Evolutionary conservation across 1,139 yeast species (phyloP).

Genomic region (Kurtzmaniella quercitrusa): DNA sequence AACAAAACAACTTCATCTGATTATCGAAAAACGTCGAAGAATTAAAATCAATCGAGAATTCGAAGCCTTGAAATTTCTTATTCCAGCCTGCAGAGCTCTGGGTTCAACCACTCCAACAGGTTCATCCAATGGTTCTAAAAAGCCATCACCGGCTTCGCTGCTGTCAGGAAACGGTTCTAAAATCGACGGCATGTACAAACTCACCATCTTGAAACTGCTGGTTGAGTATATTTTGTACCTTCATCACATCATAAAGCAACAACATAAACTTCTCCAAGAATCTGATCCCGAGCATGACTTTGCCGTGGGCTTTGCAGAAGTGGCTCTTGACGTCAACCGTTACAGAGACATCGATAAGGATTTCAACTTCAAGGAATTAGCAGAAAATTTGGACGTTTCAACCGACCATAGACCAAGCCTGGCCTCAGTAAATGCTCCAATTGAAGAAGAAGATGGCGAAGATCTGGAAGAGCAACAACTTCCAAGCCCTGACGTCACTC

Average conservation of each 20-base stretch:
- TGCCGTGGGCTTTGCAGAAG: slow-evolving; percentile 44
- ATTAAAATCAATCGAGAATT: slow-evolving; percentile 79
- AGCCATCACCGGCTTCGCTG: slow-evolving; percentile 8
- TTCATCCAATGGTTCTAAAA: slow-evolving; percentile 13
- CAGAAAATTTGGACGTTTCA: slow-evolving; percentile 9
- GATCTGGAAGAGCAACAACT: slow-evolving; percentile 18
- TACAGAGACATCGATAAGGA: slow-evolving; percentile 58
- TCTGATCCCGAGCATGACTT: slow-evolving; percentile 24
- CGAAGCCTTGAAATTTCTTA: slow-evolving; percentile 71
- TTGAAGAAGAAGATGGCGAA: not conserved
- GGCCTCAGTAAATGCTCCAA: slow-evolving; percentile 4
- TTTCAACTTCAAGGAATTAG: slow-evolving; percentile 44
- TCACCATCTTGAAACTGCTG: slow-evolving; percentile 74
- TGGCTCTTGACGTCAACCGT: slow-evolving; percentile 53
- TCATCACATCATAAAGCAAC: slow-evolving; percentile 53
- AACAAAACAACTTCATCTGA: slow-evolving; percentile 65
- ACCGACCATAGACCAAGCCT: not conserved
- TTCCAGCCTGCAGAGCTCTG: slow-evolving; percentile 67
- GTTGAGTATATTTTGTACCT: slow-evolving; percentile 75
- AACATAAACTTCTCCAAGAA: slow-evolving; percentile 30
- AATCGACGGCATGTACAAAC: slow-evolving; percentile 71
- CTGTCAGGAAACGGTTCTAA: slow-evolving; percentile 28
- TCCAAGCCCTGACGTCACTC: slow-evolving; percentile 43
- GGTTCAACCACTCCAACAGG: not conserved
- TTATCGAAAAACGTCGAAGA: slow-evolving; percentile 76